Evolutionary conservation across 768 basidiomycete genomes (phyloP), one percentile per base, ranked within the genome.

Genomic region (Suillus luteus): DNA sequence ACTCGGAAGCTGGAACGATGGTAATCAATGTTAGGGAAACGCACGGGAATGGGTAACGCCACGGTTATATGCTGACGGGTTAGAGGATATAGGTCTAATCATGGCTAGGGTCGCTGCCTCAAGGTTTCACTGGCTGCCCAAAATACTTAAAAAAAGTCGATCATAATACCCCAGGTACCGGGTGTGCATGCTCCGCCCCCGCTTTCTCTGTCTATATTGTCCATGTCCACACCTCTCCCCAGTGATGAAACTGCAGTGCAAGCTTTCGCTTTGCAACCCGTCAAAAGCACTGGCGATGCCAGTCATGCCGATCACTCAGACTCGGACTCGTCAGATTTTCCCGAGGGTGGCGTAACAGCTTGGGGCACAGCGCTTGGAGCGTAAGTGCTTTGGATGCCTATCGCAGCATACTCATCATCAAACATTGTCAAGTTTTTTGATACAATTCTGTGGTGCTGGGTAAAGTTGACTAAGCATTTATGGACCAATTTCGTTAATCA

Each of bases 361-460:
- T 73, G 72, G 72, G 46, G 55, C 2, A 73, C 72, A 7, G 68
- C 59, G 3, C 41, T 59, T 19, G 72, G 72, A 70, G 72, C 68
- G 72, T 49, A 66, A 65, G 72, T 65, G 35, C 48, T 49, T 4
- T 41, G 35, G 22, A 5, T 48, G 1, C 12, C 10, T 41, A 14
- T 37, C 27, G 14, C 1, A 8, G 43, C 17, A 17, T 46, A 22
- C 9, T 33, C 31, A 37, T 60, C 70, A 35, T 67, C 49, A 2
- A 35, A 38, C 24, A 19, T 0, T 14, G 63, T 37, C 43, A 57
- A 79, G 78, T 15, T 73, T 76, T 51, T 64, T 80, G 31, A 69
- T 77, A 24, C 78, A 80, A 61, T 66, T 78, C 37, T 76, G 74
- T 63, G 78, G 77, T n/a, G 76, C 75, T 22, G 79, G 78, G 72